Conservation (phyloP, 768 basidiomycete species). For the Russula vinacea region DNA sequence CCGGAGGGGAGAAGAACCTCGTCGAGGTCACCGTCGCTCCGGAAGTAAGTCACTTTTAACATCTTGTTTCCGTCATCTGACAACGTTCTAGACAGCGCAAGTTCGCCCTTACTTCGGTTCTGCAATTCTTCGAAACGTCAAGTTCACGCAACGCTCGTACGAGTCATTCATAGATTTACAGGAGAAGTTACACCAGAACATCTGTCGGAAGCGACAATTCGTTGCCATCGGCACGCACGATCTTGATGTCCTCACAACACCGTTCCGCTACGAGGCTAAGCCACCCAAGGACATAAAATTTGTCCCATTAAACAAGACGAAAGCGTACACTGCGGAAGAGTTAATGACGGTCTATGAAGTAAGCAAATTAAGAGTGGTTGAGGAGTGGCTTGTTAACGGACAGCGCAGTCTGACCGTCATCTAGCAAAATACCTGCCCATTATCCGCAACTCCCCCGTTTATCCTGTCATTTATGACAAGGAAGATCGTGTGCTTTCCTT, state of each 20-base stretch:
- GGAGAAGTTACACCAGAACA: slow-evolving; percentile 96
- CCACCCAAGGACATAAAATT: slow-evolving; percentile 90
- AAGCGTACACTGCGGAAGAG: slow-evolving; percentile 80
- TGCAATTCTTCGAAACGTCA: slow-evolving; percentile 85
- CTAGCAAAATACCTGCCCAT: slow-evolving; percentile 85
- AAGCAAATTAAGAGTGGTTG: slow-evolving; percentile 29
- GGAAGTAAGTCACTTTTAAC: slow-evolving; percentile 52
- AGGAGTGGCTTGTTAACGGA: slow-evolving; percentile 5
- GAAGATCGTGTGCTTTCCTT: slow-evolving; percentile 87
- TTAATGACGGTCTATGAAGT: slow-evolving; percentile 95
- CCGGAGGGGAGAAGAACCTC: slow-evolving; percentile 61
- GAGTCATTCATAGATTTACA: slow-evolving; percentile 99
- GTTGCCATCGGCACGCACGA: slow-evolving; percentile 98
- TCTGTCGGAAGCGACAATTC: slow-evolving; percentile 83
- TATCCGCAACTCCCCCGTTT: slow-evolving; percentile 91
- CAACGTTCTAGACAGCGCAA: slow-evolving; percentile 57
- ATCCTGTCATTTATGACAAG: slow-evolving; percentile 95
- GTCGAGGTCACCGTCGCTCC: slow-evolving; percentile 66
- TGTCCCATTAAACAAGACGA: slow-evolving; percentile 74
- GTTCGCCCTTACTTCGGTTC: slow-evolving; percentile 90
- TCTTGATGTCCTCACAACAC: slow-evolving; percentile 80
- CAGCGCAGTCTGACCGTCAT: slow-evolving; percentile 80
- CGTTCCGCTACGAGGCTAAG: slow-evolving; percentile 83
- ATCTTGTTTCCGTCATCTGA: slow-evolving; percentile 4
- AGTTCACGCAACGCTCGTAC: slow-evolving; percentile 85